Conservation (phyloP, 2,329 filamentous ascomycete species). For the Curvularia lunata region DNA sequence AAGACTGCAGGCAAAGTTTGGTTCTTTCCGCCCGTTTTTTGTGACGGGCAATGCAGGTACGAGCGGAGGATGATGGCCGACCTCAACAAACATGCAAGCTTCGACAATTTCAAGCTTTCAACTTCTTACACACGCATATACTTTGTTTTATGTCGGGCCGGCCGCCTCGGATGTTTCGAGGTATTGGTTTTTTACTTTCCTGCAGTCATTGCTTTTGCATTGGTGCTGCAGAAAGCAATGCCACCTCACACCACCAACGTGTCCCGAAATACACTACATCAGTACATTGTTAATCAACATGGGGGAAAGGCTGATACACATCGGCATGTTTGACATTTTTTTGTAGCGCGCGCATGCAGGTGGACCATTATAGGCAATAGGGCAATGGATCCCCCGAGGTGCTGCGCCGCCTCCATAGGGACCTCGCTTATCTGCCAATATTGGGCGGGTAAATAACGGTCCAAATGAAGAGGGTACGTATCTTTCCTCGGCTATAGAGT, state of each 20-base stretch:
- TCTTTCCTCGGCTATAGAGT: not conserved
- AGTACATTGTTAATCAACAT: constrained; percentile 12
- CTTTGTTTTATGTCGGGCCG: not conserved
- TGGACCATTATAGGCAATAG: constrained; percentile 1
- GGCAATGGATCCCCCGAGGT: constrained; percentile 3
- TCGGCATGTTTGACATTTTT: not conserved
- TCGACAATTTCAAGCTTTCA: too few species aligned
- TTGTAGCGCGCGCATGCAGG: constrained; percentile 2
- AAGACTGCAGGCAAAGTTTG: not conserved
- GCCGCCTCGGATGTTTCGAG: not conserved
- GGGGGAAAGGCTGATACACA: not conserved
- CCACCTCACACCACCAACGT: not conserved
- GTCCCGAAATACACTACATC: constrained; percentile 6
- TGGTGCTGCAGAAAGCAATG: not conserved
- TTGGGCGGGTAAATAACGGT: constrained; percentile 12
- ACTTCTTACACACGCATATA: not conserved
- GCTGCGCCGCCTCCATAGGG: not conserved
- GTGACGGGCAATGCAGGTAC: constrained; percentile 4
- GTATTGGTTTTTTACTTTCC: constrained; percentile 1
- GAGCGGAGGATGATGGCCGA: not conserved
- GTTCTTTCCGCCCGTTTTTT: not conserved
- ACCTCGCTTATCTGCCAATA: constrained; percentile 7
- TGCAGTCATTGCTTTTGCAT: not conserved
- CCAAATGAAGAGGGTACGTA: constrained; percentile 11
- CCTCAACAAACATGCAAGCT: constrained; percentile 9